Evolutionary conservation across 2,329 filamentous ascomycete genomes (phyloP).

Genomic region (Didymella glomerata): DNA sequence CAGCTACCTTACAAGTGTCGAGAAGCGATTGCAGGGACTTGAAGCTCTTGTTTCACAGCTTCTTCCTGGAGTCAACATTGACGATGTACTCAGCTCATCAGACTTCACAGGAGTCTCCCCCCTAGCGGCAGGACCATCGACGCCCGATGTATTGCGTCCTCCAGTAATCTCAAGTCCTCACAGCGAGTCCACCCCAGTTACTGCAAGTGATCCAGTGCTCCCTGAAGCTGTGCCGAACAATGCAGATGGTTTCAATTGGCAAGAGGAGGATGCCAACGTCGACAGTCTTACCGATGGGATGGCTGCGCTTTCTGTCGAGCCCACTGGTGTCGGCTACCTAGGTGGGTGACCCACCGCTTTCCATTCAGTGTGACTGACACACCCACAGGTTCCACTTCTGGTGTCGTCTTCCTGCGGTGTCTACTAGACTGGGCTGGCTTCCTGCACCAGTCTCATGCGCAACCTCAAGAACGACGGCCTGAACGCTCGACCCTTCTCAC

Average conservation of each 20-base stretch:
- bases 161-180: conserved; percentile 23
- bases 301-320: conserved; percentile 40
- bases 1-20: conserved; percentile 35
- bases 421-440: conserved; percentile 40
- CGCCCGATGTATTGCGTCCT: conserved; percentile 20
- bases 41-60: conserved; percentile 33
- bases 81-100: conserved; percentile 31
- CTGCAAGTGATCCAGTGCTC: conserved; percentile 28
- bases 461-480: conserved; percentile 16
- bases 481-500: conserved; percentile 26
- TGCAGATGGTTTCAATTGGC: conserved; percentile 39
- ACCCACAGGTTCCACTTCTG: conserved; percentile 33
- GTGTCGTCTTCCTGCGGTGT: conserved; percentile 37
- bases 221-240: conserved; percentile 37
- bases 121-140: conserved; percentile 12
- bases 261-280: conserved; percentile 33
- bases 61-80: conserved; percentile 33
- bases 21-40: conserved; percentile 32
- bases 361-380: conserved; percentile 5
- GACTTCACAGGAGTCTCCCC: conserved; percentile 21
- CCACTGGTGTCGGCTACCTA: conserved; percentile 38
- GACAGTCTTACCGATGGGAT: conserved; percentile 39
- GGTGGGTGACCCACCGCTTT: conserved; percentile 13
- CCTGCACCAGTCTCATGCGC: conserved; percentile 33
- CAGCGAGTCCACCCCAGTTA: conserved; percentile 19